Conservation (phyloP, 495 filamentous ascomycete species). For the Penicillium ucsense region DNA sequence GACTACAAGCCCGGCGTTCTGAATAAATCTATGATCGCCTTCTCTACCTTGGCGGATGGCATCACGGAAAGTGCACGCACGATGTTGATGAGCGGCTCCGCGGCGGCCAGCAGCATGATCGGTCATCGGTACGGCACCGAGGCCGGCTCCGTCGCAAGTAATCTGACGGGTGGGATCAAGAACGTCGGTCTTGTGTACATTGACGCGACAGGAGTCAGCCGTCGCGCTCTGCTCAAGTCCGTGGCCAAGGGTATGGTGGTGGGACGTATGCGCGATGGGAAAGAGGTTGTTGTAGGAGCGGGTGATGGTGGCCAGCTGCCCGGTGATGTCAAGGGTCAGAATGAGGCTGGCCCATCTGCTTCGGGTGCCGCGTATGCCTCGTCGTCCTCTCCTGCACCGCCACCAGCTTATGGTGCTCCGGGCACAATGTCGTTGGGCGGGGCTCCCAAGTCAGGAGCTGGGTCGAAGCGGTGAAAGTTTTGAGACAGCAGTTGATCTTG, state of each 20-base stretch:
- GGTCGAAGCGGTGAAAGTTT: constrained; percentile 22
- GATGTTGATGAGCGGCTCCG: constrained; percentile 60
- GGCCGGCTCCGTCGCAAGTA: constrained; percentile 62
- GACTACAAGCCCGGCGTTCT: constrained; percentile 80
- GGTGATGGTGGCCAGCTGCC: constrained; percentile 58
- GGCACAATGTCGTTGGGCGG: constrained; percentile 27
- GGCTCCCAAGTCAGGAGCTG: constrained; percentile 22
- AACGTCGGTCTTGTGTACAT: constrained; percentile 98
- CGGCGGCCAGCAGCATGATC: constrained; percentile 72
- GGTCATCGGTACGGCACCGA: constrained; percentile 76
- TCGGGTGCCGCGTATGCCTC: constrained; percentile 12
- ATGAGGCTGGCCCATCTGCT: constrained; percentile 10
- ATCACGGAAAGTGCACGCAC: constrained; percentile 75
- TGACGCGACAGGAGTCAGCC: constrained; percentile 83
- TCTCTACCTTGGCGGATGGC: constrained; percentile 88
- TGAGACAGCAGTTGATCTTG: background rate
- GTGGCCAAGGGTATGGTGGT: constrained; percentile 99
- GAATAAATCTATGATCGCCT: constrained; percentile 94
- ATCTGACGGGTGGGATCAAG: constrained; percentile 76
- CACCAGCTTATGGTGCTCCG: constrained; percentile 33
- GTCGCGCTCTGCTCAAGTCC: constrained; percentile 77
- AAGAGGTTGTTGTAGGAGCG: constrained; percentile 76
- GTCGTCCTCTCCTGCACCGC: constrained; percentile 28
- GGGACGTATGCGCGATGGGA: constrained; percentile 70
- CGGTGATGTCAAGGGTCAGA: constrained; percentile 2